A percentile compares a stretch with the other conserved stretches of the same genome.
These are phyloP conservation scores for Massospora cicadina DNA, from an alignment of 371 early-diverging fungal genomes.

Conservation along the genomic window DNA sequence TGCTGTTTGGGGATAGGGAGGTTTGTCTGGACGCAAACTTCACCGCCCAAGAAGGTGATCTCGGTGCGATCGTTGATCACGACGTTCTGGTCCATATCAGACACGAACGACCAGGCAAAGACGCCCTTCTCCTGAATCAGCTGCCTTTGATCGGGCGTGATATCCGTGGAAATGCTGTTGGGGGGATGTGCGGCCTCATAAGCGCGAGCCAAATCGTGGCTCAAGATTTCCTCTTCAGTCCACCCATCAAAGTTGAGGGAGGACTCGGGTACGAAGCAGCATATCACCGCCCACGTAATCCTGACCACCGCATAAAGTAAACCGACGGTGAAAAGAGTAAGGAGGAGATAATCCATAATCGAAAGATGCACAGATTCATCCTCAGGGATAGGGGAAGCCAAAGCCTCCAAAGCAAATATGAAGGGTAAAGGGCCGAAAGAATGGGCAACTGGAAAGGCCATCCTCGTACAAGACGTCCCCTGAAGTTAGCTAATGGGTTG, in stretches of 20 bases:
- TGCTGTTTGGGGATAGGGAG: conserved; percentile 59
- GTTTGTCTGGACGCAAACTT: conserved; percentile 62
- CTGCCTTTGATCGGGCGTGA: conserved; percentile 39
- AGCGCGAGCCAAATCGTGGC: conserved; percentile 11
- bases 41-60: conserved; percentile 45
- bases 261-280: neutral
- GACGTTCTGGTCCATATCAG: conserved; percentile 34
- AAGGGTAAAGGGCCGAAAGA: too few species aligned
- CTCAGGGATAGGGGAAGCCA: neutral
- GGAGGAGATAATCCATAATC: neutral
- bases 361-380: neutral
- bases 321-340: neutral
- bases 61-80: conserved; percentile 58
- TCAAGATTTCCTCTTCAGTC: conserved; percentile 6
- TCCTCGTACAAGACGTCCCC: too few species aligned
- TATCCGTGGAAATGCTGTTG: conserved; percentile 40
- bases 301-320: neutral
- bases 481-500: too few species aligned
- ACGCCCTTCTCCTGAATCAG: conserved; percentile 70
- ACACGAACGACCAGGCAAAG: conserved; percentile 64
- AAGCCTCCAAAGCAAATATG: neutral
- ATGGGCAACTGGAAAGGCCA: too few species aligned
- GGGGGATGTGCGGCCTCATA: conserved; percentile 38
- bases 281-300: neutral
- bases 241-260: conserved; percentile 8